Base-by-base conservation (phyloP, 371 early-diverging fungal genomes). In the Conidiobolus incongruus region DNA sequence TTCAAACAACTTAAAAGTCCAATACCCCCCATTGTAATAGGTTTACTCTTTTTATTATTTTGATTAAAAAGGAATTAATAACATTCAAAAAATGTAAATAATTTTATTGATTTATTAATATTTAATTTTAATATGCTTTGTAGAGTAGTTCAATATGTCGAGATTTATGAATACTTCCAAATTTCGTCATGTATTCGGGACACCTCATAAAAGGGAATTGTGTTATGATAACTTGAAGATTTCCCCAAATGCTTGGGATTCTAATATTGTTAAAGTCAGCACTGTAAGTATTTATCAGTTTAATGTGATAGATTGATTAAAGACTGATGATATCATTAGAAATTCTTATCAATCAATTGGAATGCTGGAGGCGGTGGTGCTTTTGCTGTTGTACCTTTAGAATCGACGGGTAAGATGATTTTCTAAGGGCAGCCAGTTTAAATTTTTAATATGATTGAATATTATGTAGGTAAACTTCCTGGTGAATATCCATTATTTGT, bases 321-420 rank as follows among this genome's bases (percentile, higher is more conserved):
- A 45, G 24, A 16, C 46, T 15, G n/a, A n/a, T n/a, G n/a, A n/a
- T n/a, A n/a, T n/a, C n/a, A n/a, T 21, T 55, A 75, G 72, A 60
- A 64, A 47, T 96, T 86, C 67, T 52, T 95, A 46, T 74, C 91
- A 10, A 71, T 95, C 46, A 93, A 96, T 74, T 80, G 93, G 78
- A 84, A 90, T 53, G 75, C 90, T 21, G 77, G 81, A 33, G 97
- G 97, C 47, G 97, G 97, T 55, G 97, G 97, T 42, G 83, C 92
- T 1, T 96, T 96, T 65, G 82, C 86, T 47, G 91, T 96, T 11
- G 69, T 94, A 40, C 87, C 94, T 8, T 72, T 77, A 36, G 58
- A 63, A 30, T 62, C 67, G 54, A 66, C 70, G 13, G 96, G 95
- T 70, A 64, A 52, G 65, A 51, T 26, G 22, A 6, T 15, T 8